Conservation (phyloP, 1,139 yeast genomes). For the Debaryomycetaceae sp. region DNA sequence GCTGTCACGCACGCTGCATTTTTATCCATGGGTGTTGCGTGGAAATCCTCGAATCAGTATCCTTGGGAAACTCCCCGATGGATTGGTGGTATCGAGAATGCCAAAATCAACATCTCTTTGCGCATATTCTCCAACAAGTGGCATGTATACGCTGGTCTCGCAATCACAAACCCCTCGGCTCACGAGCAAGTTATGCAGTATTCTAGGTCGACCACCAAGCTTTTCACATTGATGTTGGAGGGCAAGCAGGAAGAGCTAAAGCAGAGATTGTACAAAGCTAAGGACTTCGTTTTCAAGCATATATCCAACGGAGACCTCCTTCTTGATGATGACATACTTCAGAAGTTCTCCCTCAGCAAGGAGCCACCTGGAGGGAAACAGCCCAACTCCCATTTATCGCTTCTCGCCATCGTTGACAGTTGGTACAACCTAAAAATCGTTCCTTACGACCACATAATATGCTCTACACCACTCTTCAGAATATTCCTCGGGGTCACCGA, state of each 20-base stretch:
- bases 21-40: constrained; percentile 93
- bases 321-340: constrained; percentile 75
- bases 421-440: constrained; percentile 83
- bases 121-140: constrained; percentile 90
- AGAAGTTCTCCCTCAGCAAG: constrained; percentile 74
- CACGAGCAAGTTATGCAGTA: constrained; percentile 89
- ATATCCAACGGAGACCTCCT: constrained; percentile 52
- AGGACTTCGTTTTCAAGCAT: constrained; percentile 71
- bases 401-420: constrained; percentile 88
- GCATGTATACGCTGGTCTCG: constrained; percentile 98
- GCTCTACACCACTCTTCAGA: constrained; percentile 89
- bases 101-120: constrained; percentile 87
- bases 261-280: constrained; percentile 61
- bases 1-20: constrained; percentile 99
- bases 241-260: constrained; percentile 57
- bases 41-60: constrained; percentile 78
- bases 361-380: constrained; percentile 67
- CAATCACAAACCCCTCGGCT: constrained; percentile 93
- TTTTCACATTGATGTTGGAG: constrained; percentile 79
- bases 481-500: constrained; percentile 93
- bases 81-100: constrained; percentile 94
- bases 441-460: constrained; percentile 95
- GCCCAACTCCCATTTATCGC: constrained; percentile 85
- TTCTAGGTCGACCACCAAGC: constrained; percentile 76
- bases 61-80: constrained; percentile 91